Conservation (phyloP, 805 yeast species). For the Saturnispora zaruensis region DNA sequence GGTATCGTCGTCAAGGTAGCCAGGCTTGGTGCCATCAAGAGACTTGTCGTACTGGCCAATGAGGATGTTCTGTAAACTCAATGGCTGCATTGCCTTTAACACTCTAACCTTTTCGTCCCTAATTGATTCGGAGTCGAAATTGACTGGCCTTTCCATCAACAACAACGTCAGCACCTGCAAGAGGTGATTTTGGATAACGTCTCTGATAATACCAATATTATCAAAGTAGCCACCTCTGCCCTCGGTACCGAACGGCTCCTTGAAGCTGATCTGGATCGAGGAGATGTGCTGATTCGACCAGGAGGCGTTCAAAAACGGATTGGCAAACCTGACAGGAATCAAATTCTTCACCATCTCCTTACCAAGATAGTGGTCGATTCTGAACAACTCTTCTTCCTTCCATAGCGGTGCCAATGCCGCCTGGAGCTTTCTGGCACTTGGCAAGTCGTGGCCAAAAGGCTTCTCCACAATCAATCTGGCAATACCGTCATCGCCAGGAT, state of each 20-base stretch:
- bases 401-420: constrained; percentile 72
- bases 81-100: constrained; percentile 66
- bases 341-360: constrained; percentile 97
- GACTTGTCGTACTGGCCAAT: constrained; percentile 85
- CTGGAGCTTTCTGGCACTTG: constrained; percentile 71
- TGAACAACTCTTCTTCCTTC: constrained; percentile 82
- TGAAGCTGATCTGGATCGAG: constrained; percentile 82
- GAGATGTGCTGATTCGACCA: constrained; percentile 80
- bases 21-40: constrained; percentile 83
- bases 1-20: constrained; percentile 85
- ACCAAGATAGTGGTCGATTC: constrained; percentile 96
- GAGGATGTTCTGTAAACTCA: constrained; percentile 57
- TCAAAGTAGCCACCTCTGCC: constrained; percentile 99
- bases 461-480: constrained; percentile 88
- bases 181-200: constrained; percentile 96
- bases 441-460: constrained; percentile 93
- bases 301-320: constrained; percentile 75
- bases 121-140: constrained; percentile 86
- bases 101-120: constrained; percentile 96
- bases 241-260: constrained; percentile 98
- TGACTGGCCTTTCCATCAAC: constrained; percentile 92
- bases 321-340: constrained; percentile 82
- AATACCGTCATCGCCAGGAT: constrained; percentile 54
- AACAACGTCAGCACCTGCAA: constrained; percentile 84
- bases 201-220: constrained; percentile 89